Evolutionary conservation across 371 early-diverging fungal species (phyloP), one percentile per base, ranked within the genome.

Genomic region (Furculomyces boomerangus): DNA sequence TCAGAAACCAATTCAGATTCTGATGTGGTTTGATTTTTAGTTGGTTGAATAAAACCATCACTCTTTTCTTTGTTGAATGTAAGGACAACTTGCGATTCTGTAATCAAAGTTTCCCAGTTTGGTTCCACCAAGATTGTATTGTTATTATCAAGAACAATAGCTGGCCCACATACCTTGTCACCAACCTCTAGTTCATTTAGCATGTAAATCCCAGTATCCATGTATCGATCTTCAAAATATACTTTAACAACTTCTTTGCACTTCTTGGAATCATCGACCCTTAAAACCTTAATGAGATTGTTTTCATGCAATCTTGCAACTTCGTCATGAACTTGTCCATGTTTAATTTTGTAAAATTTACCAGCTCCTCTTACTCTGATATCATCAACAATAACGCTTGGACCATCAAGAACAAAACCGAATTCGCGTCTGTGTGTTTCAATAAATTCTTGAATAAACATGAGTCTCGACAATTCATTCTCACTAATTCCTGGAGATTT

Each of bases 351-450:
- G 22, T 60, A 44, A 7, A 74, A 52, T 20, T 58, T 74, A 0
- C 90, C 94, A 45, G 84, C 83, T 8, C 85, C 87, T 49, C 94
- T 84, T 1, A 94, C 79, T 47, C 95, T 85, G 37, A 96, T 75
- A 60, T 93, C 95, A 60, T 96, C 95, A 0, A 93, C 84, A 13
- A 86, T 64, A 31, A 94, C 80, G 3, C 68, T 67, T n/a, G 92
- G 84, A 53, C 74, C 88, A 0, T 77, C 76, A 1, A 93, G 74
- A 1, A 71, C 69, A 61, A 96, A 96, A 1, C 97, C 95, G 72
- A 93, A 96, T 62, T 96, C 95, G 24, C 80, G 81, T 54, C 75
- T 66, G 67, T 96, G 86, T 44, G 77, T 65, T 25, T 68, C 59
- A 16, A 74, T 72, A 68, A 92, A 96, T 0, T 69, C 65, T 0